These are phyloP conservation scores for Tirmania nivea DNA, from an alignment of 495 filamentous ascomycete genomes.

Conservation along the genomic window DNA sequence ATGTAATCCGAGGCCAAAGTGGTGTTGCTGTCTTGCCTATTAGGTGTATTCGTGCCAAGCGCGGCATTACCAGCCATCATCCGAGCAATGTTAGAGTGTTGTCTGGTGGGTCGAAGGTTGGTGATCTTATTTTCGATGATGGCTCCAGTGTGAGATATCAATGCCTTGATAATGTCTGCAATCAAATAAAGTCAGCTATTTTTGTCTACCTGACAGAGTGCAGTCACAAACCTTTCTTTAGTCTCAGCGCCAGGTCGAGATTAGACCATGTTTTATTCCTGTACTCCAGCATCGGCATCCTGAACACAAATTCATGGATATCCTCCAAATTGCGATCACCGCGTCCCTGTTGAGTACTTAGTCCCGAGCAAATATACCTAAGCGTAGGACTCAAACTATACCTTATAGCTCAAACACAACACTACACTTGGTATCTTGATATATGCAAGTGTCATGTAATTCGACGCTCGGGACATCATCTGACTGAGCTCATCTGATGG, in stretches of 20 bases:
- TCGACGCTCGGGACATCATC: slow-evolving; percentile 88
- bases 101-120: slow-evolving; percentile 57
- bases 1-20: background rate
- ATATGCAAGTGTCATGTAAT: slow-evolving; percentile 91
- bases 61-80: slow-evolving; percentile 44
- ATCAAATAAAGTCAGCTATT: background rate
- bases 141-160: slow-evolving; percentile 86
- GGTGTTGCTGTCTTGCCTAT: slow-evolving; percentile 1
- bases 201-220: background rate
- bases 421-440: slow-evolving; percentile 90
- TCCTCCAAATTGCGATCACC: slow-evolving; percentile 89
- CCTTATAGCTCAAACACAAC: slow-evolving; percentile 84
- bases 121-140: slow-evolving; percentile 95
- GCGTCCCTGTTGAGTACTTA: slow-evolving; percentile 33
- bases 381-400: slow-evolving; percentile 1
- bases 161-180: slow-evolving; percentile 62
- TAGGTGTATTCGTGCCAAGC: slow-evolving; percentile 11
- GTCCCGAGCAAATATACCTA: background rate
- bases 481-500: slow-evolving; percentile 83
- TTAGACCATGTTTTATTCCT: slow-evolving; percentile 99
- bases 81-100: slow-evolving; percentile 54
- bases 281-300: slow-evolving; percentile 83
- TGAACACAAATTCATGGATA: slow-evolving; percentile 92
- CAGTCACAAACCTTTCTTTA: slow-evolving; percentile 40
- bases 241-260: slow-evolving; percentile 68